A percentile compares a stretch with the other conserved stretches of the same genome.
These are phyloP conservation scores for Pinus taeda DNA, from an alignment of 75 land plant genomes.

Conservation along the genomic window DNA sequence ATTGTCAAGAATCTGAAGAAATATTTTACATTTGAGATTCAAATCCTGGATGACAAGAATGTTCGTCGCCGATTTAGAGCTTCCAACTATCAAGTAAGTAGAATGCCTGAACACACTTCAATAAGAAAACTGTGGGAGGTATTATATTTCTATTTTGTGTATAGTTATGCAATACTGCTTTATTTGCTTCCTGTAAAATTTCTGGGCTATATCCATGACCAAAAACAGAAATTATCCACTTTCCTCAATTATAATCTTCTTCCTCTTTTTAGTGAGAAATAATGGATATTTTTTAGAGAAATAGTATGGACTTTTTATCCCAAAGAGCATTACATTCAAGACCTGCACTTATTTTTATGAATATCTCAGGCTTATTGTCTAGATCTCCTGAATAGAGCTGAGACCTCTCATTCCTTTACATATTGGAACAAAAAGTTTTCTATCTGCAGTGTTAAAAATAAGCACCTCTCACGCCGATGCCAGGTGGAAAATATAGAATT, in stretches of 20 bases:
- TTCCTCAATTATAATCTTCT: not conserved
- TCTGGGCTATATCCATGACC: not conserved
- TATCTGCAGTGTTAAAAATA: too few species aligned
- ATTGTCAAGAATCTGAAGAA: slow-evolving; percentile 91
- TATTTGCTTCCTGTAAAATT: not conserved
- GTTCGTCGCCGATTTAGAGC: slow-evolving; percentile 92
- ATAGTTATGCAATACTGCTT: not conserved
- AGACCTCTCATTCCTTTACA: too few species aligned
- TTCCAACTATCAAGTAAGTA: slow-evolving; percentile 91
- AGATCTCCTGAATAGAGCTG: too few species aligned
- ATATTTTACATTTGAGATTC: slow-evolving; percentile 96
- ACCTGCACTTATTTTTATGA: not conserved
- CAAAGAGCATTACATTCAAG: not conserved
- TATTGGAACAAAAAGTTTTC: too few species aligned
- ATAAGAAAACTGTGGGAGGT: not conserved
- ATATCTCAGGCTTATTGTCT: not conserved
- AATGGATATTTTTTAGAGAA: not conserved
- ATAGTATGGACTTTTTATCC: not conserved
- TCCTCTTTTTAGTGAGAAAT: not conserved
- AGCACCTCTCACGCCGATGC: too few species aligned
- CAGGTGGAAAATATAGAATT: too few species aligned
- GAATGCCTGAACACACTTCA: slow-evolving; percentile 5
- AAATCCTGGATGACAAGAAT: slow-evolving; percentile 97
- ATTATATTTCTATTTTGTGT: not conserved
- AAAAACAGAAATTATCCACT: too few species aligned